Evolutionary conservation across 208 protist species (phyloP), one percentile per base, ranked within the genome.

Genomic region (Tritrichomonas foetus): DNA sequence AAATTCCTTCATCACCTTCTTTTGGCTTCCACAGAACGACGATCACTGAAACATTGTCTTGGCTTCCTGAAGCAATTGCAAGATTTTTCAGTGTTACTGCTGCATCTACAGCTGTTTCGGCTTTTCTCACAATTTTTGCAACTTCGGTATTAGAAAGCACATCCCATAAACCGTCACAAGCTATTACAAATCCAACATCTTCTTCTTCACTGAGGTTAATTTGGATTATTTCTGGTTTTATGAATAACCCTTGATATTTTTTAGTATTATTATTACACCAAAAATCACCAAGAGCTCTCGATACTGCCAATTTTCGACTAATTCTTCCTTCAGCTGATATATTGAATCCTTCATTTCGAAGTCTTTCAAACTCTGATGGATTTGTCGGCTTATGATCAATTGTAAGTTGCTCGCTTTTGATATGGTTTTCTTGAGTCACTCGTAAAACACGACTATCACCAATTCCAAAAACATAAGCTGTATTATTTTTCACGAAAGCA

Each of bases 161-260:
- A 57, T 89, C 78, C 78, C 78, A 89, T 5, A 89, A 13, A 57
- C 78, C 78, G 22, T 89, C 78, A 16, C 78, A 89, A 9, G 78
- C 78, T 39, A 89, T 57, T 11, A 89, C 41, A 20, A 89, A 53
- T 9, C n/a, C 78, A 3, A 89, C 9, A 16, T 89, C 78, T 20
- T 89, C 27, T 16, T 53, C 41, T 8, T 44, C 33, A 53, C 16
- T n/a, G 78, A 89, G n/a, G 1, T 25, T n/a, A 57, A 89, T 47
- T 39, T 14, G 27, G 44, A 5, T 14, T 14, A 89, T 33, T 57
- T 89, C 78, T 3, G 78, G 78, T 5, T 44, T 13, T 57, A 89
- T 47, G 57, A 57, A 89, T 0, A 89, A 3, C 14, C 78, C 78
- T 39, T 25, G 3, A n/a, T n/a, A n/a, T n/a, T n/a, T n/a, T n/a